Conservation (phyloP, 495 filamentous ascomycete species). For the Aspergillus taichungensis region DNA sequence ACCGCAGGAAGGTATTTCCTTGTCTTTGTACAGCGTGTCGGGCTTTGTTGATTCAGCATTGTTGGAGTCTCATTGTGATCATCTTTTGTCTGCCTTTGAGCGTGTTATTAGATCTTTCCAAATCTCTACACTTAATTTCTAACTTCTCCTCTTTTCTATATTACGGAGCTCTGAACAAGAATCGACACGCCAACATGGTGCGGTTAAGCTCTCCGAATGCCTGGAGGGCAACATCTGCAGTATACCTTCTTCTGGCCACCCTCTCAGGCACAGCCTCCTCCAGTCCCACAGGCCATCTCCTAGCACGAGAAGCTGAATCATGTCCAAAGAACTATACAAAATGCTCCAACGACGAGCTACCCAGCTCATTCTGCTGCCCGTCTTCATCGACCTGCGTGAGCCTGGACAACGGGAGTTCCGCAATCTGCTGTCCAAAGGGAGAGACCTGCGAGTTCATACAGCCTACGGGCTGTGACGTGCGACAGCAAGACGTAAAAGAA, state of each 20-base stretch:
- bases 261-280: slow-evolving; percentile 18
- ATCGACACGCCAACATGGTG: slow-evolving; percentile 12
- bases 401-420: slow-evolving; percentile 57
- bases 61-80: background rate
- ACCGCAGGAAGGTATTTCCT: background rate
- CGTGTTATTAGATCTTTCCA: background rate
- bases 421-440: slow-evolving; percentile 68
- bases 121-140: background rate
- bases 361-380: slow-evolving; percentile 69
- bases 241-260: slow-evolving; percentile 20
- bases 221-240: slow-evolving; percentile 2
- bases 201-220: slow-evolving; percentile 2
- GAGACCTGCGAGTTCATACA: slow-evolving; percentile 54
- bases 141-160: background rate
- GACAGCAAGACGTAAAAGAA: slow-evolving; percentile 51
- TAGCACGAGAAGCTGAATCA: slow-evolving; percentile 23
- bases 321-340: slow-evolving; percentile 40
- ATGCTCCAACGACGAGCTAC: slow-evolving; percentile 49
- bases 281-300: slow-evolving; percentile 23
- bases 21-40: background rate
- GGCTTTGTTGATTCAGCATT: background rate
- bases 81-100: background rate
- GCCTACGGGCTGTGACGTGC: slow-evolving; percentile 63
- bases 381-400: slow-evolving; percentile 50
- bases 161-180: background rate